Evolutionary conservation across 148 eudicot species (phyloP), one percentile per base, ranked within the genome.

Genomic region (Silene conica): DNA sequence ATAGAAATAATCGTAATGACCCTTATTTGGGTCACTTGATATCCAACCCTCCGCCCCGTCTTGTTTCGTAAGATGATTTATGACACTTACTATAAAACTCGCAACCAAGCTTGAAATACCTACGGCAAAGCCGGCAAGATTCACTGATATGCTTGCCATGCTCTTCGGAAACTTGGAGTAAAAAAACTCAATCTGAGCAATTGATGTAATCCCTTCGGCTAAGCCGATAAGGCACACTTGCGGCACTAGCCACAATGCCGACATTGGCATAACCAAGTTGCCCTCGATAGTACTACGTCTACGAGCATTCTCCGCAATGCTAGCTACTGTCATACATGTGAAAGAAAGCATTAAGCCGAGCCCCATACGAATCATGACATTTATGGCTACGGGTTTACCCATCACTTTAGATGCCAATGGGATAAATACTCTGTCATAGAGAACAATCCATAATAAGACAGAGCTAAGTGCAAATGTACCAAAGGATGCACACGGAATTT

Each of bases 401-500:
- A 45, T 74, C 6, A 76, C 59, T 58, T 43, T 82, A 0, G 87
- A 82, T 0, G 83, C 79, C 45, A 77, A 16, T 6, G 85, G 87
- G 64, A 82, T 60, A 3, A 85, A 22, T 0, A 85, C 52, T 3
- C 78, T 80, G 7, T 82, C 79, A 18, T 85, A 85, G 21, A 85
- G 63, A 9, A 69, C 14, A 15, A 85, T 71, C 82, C 83, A 85
- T 3, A 78, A 26, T 19, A 77, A 48, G 5, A 82, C 7, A 0
- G 80, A 25, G 15, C 78, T 11, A 12, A 85, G 56, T 3, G 70
- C 19, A 58, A 85, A 85, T 18, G 76, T 69, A 43, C 69, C 74
- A 19, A 78, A 80, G 12, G 88, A 85, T 6, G 56, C 88, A 14
- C 85, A 58, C 12, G 85, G 88, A 23, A 82, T 80, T 62, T 85